Percentiles rank a stretch among this genome's conserved stretches.
phyloP scores from a whole-genome alignment of 2,329 filamentous ascomycete genomes.

The Fusarium caatingaense region DNA sequence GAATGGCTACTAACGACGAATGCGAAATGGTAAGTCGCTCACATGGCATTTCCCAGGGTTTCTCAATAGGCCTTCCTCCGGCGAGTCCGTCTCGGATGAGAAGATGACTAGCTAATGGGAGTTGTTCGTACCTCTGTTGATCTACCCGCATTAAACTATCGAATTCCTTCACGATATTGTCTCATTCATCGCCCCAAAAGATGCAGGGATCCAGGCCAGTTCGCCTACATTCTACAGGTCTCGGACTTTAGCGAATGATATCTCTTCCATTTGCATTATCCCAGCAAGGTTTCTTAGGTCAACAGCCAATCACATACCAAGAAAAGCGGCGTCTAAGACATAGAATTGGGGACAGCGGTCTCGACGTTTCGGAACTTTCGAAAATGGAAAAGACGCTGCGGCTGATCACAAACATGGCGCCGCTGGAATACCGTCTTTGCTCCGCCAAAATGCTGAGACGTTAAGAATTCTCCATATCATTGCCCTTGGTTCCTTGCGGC shows the following conservation, averaged over 20 bases:
- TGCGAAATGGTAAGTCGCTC: neutral
- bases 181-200: neutral
- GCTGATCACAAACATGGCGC: neutral
- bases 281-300: neutral
- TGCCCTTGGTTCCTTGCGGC: neutral
- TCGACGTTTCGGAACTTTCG: neutral
- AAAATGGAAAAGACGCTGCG: neutral
- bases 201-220: neutral
- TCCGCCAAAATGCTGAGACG: too few relatives aligned
- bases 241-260: neutral
- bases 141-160: neutral
- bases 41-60: neutral
- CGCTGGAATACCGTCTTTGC: neutral
- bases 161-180: neutral
- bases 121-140: rapidly evolving
- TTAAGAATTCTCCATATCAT: too few relatives aligned
- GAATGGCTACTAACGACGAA: too few relatives aligned
- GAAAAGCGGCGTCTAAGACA: neutral
- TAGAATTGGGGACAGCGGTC: neutral
- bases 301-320: too few relatives aligned
- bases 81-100: rapidly evolving
- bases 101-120: rapidly evolving
- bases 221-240: neutral
- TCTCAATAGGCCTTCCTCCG: neutral
- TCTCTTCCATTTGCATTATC: neutral